A percentile compares a stretch with the other conserved stretches of the same genome.
Evolutionary conservation across 768 basidiomycete species (phyloP).

Genomic region (Calocybe cyanea): DNA sequence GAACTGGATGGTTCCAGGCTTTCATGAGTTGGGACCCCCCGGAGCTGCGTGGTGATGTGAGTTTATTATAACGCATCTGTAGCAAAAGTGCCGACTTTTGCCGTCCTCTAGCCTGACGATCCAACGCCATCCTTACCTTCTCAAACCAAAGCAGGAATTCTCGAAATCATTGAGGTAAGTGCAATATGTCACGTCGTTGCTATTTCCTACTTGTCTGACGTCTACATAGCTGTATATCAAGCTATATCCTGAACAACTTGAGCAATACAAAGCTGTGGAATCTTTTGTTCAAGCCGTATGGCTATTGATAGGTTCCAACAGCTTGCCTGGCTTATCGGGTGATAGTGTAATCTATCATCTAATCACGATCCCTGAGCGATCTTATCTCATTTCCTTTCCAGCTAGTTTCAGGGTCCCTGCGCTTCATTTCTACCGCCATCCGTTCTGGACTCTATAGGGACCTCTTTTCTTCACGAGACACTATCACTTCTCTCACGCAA

Average conservation of each 20-base stretch:
- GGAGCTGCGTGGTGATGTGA: constrained; percentile 65
- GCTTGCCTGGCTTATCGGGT: constrained; percentile 65
- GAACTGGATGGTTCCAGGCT: constrained; percentile 68
- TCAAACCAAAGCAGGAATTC: constrained; percentile 81
- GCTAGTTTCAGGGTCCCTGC: constrained; percentile 88
- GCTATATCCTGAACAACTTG: constrained; percentile 75
- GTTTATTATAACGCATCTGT: constrained; percentile 21
- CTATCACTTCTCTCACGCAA: constrained; percentile 78
- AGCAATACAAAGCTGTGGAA: constrained; percentile 58
- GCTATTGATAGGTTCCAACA: constrained; percentile 74
- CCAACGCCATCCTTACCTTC: constrained; percentile 82
- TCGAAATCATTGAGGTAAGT: constrained; percentile 84
- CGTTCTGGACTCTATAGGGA: constrained; percentile 79
- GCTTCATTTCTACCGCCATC: constrained; percentile 90
- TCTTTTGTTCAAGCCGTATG: constrained; percentile 87
- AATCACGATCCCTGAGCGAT: background rate
- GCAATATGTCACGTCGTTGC: background rate
- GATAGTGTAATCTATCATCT: constrained; percentile 54
- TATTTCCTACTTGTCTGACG: background rate
- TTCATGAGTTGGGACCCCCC: constrained; percentile 79
- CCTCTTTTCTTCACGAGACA: constrained; percentile 79
- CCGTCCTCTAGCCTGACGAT: constrained; percentile 62
- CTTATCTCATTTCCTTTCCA: constrained; percentile 19
- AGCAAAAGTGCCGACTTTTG: constrained; percentile 9
- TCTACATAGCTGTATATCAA: constrained; percentile 69